phyloP scores from a whole-genome alignment of 306 rosid species.

The Parietaria judaica region DNA sequence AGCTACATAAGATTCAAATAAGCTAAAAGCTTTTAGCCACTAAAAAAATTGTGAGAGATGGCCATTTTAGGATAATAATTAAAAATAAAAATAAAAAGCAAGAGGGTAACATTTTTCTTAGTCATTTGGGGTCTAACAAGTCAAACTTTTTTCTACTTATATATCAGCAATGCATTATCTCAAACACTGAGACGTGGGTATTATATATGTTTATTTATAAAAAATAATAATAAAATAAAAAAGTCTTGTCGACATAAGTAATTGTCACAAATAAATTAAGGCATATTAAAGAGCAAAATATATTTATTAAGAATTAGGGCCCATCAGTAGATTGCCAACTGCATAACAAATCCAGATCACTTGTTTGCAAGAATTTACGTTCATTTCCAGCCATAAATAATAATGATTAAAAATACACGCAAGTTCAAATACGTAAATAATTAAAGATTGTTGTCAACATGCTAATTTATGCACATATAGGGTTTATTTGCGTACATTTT shows the following conservation, averaged over 20 bases:
- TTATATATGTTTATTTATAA: background rate
- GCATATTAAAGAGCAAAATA: background rate
- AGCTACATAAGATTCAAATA: no score
- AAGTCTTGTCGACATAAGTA: background rate
- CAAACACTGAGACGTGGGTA: slow-evolving; percentile 9
- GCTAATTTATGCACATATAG: no score
- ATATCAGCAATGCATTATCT: background rate
- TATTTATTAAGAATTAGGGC: slow-evolving; percentile 1
- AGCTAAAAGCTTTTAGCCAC: no score
- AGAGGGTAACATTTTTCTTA: no score
- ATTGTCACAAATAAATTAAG: background rate
- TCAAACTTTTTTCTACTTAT: background rate
- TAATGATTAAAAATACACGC: background rate
- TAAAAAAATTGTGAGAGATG: no score
- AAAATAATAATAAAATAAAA: background rate
- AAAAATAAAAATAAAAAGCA: no score
- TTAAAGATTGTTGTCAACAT: no score
- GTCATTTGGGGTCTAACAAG: no score
- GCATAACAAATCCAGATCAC: background rate
- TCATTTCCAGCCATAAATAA: background rate
- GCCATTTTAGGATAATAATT: no score
- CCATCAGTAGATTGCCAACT: slow-evolving; percentile 2
- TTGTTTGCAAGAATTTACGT: background rate
- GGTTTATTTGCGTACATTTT: no score
- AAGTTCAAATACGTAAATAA: no score